Base-by-base conservation (phyloP, 2,329 filamentous ascomycete species). In the Coleophoma cylindrospora region DNA sequence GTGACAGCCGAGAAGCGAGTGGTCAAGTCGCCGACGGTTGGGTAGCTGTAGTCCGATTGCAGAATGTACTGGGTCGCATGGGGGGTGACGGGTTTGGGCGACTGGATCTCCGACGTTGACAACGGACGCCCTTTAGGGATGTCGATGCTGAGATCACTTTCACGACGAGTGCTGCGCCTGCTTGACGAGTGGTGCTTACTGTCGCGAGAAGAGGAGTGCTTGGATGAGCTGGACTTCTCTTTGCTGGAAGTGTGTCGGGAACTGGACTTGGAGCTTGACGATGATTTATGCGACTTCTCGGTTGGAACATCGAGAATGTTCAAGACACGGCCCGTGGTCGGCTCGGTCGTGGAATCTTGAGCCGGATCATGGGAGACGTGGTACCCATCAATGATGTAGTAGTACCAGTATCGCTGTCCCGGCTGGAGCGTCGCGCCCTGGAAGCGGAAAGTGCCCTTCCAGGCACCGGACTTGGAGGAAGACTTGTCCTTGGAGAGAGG, bases 351-450 rank as follows among this genome's bases (percentile, higher is more conserved):
- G 67, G 87, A 92, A 65, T 87, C 78, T 69, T 91, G 86, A 70
- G 88, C 89, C 61, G 92, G 91, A 75, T 97, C 94, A 80, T 97
- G 92, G 55, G 91, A 91, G 70, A 95, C 87, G 72, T 96, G 91
- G 83, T 96, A 96, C 63, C 94, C 94, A 71, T 99, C 94, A 71
- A 97, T 94, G 84, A 97, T 96, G 81, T 96, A 99, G 84, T 99
- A 99, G 85, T 97, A 99, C 94, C 94, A 99, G 84, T 97, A 97
- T 68, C 92, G 86, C 69, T 89, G 84, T 69, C 92, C 91, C 63
- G 89, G 79, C 77, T 92, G 85, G 64, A 97, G 81, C 53, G 89
- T 92, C 55, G 83, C 74, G 68, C 86, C 87, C 74, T 94, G 88
- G 76, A 99, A 96, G 75, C 90, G 87, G 79, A 99, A 96, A 65